Percentiles rank a stretch among this genome's conserved stretches.
phyloP scores from a whole-genome alignment of 1,284 basidiomycete genomes.

The Cerrena zonata region DNA sequence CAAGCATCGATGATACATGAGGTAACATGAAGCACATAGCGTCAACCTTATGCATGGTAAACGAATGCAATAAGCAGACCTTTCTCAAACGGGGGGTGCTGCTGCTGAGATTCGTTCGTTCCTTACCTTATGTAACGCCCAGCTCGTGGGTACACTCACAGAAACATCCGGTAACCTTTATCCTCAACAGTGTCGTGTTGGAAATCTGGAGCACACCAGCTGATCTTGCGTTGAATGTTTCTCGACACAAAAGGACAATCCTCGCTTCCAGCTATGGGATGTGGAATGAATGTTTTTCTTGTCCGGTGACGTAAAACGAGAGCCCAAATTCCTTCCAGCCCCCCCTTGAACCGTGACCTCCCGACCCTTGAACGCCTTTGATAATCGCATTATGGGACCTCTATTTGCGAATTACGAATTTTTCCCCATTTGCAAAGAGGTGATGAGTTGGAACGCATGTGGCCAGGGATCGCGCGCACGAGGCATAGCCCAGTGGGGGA shows the following conservation, averaged over 20 bases:
- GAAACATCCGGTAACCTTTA: neutral
- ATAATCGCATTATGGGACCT: too few relatives aligned
- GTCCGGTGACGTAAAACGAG: too few relatives aligned
- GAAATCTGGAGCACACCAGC: neutral
- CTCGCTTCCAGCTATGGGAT: too few relatives aligned
- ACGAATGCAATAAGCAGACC: neutral
- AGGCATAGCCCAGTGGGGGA: too few relatives aligned
- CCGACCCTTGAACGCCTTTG: too few relatives aligned
- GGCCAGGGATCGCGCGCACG: too few relatives aligned
- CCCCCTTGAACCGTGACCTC: too few relatives aligned
- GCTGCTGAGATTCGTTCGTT: neutral
- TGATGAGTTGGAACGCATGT: too few relatives aligned
- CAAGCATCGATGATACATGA: neutral
- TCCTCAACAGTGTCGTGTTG: neutral
- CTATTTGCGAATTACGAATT: too few relatives aligned
- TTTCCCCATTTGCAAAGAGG: too few relatives aligned
- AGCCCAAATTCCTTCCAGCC: too few relatives aligned
- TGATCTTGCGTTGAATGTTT: neutral
- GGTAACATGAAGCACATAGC: neutral
- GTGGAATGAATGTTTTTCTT: too few relatives aligned
- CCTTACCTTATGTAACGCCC: neutral
- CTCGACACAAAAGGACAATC: neutral
- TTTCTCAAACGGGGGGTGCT: neutral
- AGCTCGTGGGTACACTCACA: neutral
- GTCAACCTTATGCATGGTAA: neutral